These are phyloP conservation scores for Erodium maritimum DNA, from an alignment of 345 rosid species.

Conservation along the genomic window DNA sequence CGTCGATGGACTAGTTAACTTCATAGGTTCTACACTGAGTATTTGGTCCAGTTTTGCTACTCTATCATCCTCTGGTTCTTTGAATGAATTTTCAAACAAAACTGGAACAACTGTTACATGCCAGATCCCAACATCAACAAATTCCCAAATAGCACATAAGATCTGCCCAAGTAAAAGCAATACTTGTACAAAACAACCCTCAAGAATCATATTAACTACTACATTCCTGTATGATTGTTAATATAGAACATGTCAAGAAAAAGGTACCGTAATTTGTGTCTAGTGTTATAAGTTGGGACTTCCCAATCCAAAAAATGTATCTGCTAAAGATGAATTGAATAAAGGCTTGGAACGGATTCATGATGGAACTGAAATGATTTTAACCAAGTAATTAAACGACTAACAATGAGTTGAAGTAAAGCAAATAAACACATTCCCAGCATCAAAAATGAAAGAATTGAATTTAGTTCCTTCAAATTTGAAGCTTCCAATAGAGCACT, in stretches of 20 bases:
- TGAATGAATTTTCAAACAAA: conserved; percentile 59
- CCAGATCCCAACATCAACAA: background rate
- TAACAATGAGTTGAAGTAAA: background rate
- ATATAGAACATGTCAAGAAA: too few relatives aligned
- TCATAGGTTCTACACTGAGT: conserved; percentile 70
- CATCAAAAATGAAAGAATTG: too few relatives aligned
- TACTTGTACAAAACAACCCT: background rate
- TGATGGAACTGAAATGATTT: background rate
- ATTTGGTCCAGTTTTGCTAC: conserved; percentile 69
- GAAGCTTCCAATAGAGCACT: too few relatives aligned
- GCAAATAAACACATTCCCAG: background rate
- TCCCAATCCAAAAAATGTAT: background rate
- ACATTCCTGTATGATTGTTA: background rate
- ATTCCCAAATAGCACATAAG: conserved; percentile 2
- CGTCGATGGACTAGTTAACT: conserved; percentile 72
- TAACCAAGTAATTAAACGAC: background rate
- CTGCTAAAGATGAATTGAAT: background rate
- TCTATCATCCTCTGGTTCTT: conserved; percentile 49
- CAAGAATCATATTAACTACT: background rate
- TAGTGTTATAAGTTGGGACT: too few relatives aligned
- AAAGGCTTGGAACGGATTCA: background rate
- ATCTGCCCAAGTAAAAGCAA: background rate
- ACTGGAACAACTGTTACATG: conserved; percentile 62
- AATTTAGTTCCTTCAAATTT: background rate
- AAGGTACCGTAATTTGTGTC: too few relatives aligned